Evolutionary conservation across 495 filamentous ascomycete species (phyloP), one percentile per base, ranked within the genome.

Genomic region (Daldinia childiae): DNA sequence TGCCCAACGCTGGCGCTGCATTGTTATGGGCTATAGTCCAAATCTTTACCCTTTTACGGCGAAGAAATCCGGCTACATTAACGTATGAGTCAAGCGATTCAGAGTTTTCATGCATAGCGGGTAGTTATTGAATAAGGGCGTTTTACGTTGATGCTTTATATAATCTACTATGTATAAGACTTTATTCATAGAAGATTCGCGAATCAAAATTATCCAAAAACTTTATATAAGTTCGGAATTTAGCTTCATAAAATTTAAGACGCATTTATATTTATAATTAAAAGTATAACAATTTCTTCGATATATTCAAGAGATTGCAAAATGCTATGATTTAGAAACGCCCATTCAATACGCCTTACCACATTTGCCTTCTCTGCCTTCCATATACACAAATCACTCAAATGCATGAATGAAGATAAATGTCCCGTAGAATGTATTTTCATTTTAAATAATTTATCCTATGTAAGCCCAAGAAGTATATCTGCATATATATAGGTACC

Each of bases 361-460:
- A 32, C 6, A 32, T 32, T 32, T 32, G 30, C 6, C 32, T 34
- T 34, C 32, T 34, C 9, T 34, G 8, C 32, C 32, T 11, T 11
- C 32, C 2, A 34, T 34, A 34, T 34, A 12, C 34, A 36, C 43
- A 48, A 24, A 48, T 48, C 43, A 48, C 43, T 0, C 1, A 48
- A 48, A 24, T 11, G 11, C 12, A 30, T 4, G 14, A 30, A 54
- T n/a, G 0, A 30, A 11, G 8, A 4, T 3, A 17, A 3, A 24
- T 24, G 3, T 3, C 43, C 43, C 43, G 19, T 48, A 8, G 19
- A 9, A 48, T 24, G 24, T 52, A 52, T 64, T 36, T 21, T 56
- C 19, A 54, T 59, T 72, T 63, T 64, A 1, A 57, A 27, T 17
- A 11, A 59, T 43, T 55, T 57, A 59, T 57, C 63, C 43, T 54